Evolutionary conservation across 306 rosid genomes (phyloP).

Genomic region (Cyamopsis tetragonoloba): DNA sequence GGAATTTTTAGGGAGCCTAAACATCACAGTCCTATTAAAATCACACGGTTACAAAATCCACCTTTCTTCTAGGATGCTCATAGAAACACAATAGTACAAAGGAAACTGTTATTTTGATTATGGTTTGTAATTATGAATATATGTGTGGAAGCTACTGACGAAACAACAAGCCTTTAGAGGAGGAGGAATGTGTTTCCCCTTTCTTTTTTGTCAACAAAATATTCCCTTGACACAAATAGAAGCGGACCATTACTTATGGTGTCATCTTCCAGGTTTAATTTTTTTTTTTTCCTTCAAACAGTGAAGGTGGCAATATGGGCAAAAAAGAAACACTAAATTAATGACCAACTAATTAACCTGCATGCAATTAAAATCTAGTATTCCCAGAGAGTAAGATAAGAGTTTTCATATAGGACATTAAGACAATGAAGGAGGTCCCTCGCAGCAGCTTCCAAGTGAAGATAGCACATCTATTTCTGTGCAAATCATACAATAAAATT

Average conservation of each 20-base stretch:
- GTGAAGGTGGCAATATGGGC: not conserved
- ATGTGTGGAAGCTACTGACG: not conserved
- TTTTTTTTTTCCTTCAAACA: not conserved
- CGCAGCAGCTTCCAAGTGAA: constrained; percentile 1
- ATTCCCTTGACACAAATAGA: not conserved
- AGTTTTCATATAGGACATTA: not conserved
- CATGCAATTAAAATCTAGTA: constrained; percentile 2
- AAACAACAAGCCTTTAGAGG: not conserved
- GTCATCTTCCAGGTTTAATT: not conserved
- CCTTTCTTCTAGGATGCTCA: not conserved
- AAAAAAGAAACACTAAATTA: not conserved
- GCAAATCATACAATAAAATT: constrained; percentile 10
- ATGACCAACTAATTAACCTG: not conserved
- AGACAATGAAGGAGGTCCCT: not conserved
- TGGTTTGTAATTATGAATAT: not conserved
- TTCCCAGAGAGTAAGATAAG: not conserved
- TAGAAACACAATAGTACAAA: not conserved
- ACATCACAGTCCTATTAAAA: too few species aligned
- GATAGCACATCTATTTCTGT: not conserved
- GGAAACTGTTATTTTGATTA: constrained; percentile 3
- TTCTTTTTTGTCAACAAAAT: not conserved
- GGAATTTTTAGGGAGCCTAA: too few species aligned
- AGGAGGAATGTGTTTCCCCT: not conserved
- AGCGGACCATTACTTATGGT: not conserved
- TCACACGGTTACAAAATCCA: not conserved